Percentiles rank a stretch among this genome's conserved stretches.
Evolutionary conservation across 768 basidiomycete genomes (phyloP).

Genomic region (Trichaptum fuscoviolaceum): DNA sequence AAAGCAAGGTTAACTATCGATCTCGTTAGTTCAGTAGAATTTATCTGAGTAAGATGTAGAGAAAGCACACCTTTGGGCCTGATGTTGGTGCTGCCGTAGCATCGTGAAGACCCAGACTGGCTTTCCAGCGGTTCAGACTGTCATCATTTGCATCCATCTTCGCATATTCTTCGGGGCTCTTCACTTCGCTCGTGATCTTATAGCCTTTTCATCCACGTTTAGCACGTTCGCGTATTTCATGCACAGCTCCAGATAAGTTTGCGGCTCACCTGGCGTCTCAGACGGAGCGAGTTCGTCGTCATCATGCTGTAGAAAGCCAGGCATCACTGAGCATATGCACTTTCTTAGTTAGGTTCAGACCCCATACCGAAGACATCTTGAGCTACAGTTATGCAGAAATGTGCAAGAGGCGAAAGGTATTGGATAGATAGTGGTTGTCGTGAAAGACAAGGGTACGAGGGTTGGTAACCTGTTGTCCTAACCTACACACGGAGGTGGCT

Average conservation of each 20-base stretch:
- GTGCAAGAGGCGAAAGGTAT: not conserved
- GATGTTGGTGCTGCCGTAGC: constrained; percentile 28
- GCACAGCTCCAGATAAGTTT: not conserved
- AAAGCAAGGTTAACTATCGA: constrained; percentile 60
- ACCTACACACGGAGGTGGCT: not conserved
- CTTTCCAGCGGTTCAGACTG: constrained; percentile 94
- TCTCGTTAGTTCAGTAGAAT: constrained; percentile 11
- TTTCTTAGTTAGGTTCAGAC: not conserved
- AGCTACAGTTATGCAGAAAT: not conserved
- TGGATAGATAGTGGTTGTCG: not conserved
- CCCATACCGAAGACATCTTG: not conserved
- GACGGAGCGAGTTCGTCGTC: constrained; percentile 68
- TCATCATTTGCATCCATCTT: constrained; percentile 87
- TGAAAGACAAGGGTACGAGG: not conserved
- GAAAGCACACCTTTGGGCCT: constrained; percentile 59
- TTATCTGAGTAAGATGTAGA: constrained; percentile 19
- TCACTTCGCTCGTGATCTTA: constrained; percentile 51
- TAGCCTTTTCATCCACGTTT: constrained; percentile 49
- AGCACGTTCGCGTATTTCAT: not conserved
- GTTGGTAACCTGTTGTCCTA: not conserved
- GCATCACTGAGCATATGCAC: not conserved
- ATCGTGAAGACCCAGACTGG: constrained; percentile 78
- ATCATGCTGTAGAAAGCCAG: constrained; percentile 35
- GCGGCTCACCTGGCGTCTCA: constrained; percentile 56
- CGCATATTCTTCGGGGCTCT: constrained; percentile 81